Percentiles rank a stretch among this genome's conserved stretches.
These are phyloP conservation scores for Ciborinia camelliae DNA, from an alignment of 2,329 filamentous ascomycete species.

Conservation along the genomic window DNA sequence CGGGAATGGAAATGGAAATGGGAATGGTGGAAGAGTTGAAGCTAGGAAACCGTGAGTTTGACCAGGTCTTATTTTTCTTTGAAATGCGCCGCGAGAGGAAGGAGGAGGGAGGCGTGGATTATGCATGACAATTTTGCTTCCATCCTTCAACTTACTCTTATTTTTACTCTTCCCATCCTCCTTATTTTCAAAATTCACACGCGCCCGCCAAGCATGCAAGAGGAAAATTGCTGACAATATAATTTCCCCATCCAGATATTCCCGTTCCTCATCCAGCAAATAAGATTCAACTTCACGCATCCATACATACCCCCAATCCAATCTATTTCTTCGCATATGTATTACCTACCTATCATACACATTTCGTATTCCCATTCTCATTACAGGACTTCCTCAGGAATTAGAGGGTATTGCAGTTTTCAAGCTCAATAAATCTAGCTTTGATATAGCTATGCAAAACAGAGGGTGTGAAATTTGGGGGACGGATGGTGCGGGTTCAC, in stretches of 20 bases:
- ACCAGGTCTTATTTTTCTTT: neutral
- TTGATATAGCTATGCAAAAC: neutral
- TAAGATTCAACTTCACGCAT: neutral
- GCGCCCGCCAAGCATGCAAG: neutral
- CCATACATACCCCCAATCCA: neutral
- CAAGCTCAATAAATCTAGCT: neutral
- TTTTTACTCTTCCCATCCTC: neutral
- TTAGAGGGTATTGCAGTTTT: neutral
- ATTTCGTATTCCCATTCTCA: neutral
- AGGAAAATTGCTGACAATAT: neutral
- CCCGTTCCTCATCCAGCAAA: constrained; percentile 9
- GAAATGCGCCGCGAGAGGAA: neutral
- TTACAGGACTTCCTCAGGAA: neutral
- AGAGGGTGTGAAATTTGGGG: too few species aligned
- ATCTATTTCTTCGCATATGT: constrained; percentile 1
- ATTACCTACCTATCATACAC: neutral
- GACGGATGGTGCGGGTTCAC: too few species aligned
- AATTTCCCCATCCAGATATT: neutral
- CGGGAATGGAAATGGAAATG: neutral
- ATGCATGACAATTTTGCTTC: neutral
- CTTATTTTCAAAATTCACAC: too few species aligned
- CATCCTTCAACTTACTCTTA: neutral
- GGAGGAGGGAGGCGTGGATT: neutral
- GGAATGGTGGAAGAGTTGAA: constrained; percentile 26
- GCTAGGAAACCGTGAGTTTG: constrained; percentile 35